phyloP scores from a whole-genome alignment of 2,329 filamentous ascomycete species.

The Nakataea oryzae region DNA sequence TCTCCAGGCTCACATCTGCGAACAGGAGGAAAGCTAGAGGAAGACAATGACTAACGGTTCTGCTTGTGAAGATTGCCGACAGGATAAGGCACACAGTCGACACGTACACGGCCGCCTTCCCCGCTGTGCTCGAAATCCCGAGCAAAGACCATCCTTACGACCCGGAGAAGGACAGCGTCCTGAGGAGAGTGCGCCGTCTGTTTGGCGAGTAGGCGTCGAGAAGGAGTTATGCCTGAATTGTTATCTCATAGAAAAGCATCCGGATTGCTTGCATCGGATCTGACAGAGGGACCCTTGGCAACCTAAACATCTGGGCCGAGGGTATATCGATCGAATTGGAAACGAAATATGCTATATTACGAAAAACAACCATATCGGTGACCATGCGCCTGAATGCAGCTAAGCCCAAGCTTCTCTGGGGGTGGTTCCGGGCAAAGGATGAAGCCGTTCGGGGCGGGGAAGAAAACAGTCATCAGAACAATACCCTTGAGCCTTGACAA shows the following conservation, averaged over 20 bases:
- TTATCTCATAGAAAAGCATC: background rate
- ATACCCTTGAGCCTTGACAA: background rate
- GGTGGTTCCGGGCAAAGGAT: background rate
- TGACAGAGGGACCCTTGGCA: background rate
- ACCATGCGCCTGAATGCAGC: background rate
- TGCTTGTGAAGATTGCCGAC: slow-evolving; percentile 65
- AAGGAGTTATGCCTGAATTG: background rate
- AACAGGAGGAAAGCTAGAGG: background rate
- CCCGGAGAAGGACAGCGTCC: slow-evolving; percentile 94
- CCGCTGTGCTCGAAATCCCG: slow-evolving; percentile 91
- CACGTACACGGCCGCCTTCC: slow-evolving; percentile 87
- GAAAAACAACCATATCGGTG: background rate
- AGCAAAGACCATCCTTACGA: slow-evolving; percentile 99
- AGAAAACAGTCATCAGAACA: background rate
- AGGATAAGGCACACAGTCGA: slow-evolving; percentile 86
- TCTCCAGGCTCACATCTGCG: background rate
- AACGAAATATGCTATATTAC: background rate
- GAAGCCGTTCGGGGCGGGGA: background rate
- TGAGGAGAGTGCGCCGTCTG: slow-evolving; percentile 66
- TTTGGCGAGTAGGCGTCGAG: slow-evolving; percentile 51
- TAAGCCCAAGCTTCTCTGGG: background rate
- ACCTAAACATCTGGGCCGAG: background rate
- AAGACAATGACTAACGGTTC: background rate
- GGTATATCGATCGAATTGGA: background rate
- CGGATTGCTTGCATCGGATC: background rate